Percentiles rank a stretch among this genome's conserved stretches.
Evolutionary conservation across 768 basidiomycete genomes (phyloP).

Genomic region (Boletales sp.): DNA sequence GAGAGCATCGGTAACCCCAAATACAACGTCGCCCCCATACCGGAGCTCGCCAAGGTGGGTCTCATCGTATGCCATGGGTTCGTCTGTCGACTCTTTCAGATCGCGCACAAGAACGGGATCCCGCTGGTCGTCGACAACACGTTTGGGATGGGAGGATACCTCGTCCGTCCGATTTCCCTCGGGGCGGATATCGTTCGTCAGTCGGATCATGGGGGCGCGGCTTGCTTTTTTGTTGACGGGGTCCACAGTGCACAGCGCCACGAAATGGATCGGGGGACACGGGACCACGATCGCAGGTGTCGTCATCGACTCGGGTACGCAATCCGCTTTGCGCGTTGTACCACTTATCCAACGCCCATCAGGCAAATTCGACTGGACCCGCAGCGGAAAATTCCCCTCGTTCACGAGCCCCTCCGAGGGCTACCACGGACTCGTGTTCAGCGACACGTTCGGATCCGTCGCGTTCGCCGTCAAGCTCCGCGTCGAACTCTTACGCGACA

Average conservation of each 20-base stretch:
- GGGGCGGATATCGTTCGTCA: constrained; percentile 77
- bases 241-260: constrained; percentile 60
- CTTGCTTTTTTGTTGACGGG: background rate
- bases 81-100: constrained; percentile 27
- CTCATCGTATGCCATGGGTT: too few species aligned
- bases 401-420: constrained; percentile 75
- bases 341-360: background rate
- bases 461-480: constrained; percentile 70
- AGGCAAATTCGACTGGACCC: constrained; percentile 63
- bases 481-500: constrained; percentile 57
- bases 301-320: constrained; percentile 61
- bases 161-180: constrained; percentile 63
- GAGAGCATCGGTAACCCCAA: constrained; percentile 82
- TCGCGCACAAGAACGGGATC: constrained; percentile 69
- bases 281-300: constrained; percentile 79
- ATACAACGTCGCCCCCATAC: constrained; percentile 62
- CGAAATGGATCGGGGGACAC: constrained; percentile 84
- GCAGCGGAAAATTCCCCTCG: constrained; percentile 64
- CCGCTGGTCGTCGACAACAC: constrained; percentile 83
- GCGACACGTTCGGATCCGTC: constrained; percentile 59
- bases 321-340: too few species aligned
- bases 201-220: constrained; percentile 3
- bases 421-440: constrained; percentile 68
- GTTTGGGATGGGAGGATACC: constrained; percentile 69
- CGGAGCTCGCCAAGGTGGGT: constrained; percentile 61